These are phyloP conservation scores for Acer negundo DNA, from an alignment of 345 rosid species.

Conservation along the genomic window DNA sequence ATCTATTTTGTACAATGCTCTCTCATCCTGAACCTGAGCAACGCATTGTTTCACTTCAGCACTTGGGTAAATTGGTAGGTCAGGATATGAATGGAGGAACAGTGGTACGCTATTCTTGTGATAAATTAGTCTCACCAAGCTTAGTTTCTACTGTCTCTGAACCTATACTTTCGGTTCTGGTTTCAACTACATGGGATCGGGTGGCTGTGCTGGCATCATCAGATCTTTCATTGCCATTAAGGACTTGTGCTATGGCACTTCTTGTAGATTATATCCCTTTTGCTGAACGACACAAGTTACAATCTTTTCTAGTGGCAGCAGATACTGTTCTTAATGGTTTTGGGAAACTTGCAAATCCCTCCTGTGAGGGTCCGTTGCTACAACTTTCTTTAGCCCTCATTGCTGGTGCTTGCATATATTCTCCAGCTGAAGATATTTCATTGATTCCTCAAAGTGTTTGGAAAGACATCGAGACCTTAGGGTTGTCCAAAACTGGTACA, in stretches of 20 bases:
- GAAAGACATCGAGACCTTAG: slow-evolving; percentile 60
- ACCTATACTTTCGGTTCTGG: slow-evolving; percentile 48
- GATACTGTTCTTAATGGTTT: slow-evolving; percentile 59
- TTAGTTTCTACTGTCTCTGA: slow-evolving; percentile 41
- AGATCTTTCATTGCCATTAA: slow-evolving; percentile 52
- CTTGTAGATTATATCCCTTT: slow-evolving; percentile 64
- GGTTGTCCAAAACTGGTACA: slow-evolving; percentile 55
- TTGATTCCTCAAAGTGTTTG: slow-evolving; percentile 69
- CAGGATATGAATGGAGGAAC: slow-evolving; percentile 47
- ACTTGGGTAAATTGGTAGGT: slow-evolving; percentile 63
- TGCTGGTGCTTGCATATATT: slow-evolving; percentile 73
- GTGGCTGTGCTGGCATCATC: slow-evolving; percentile 67
- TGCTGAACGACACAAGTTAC: slow-evolving; percentile 55
- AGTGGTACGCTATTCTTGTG: slow-evolving; percentile 30
- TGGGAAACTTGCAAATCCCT: slow-evolving; percentile 50
- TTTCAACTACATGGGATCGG: slow-evolving; percentile 72
- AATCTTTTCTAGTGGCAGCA: slow-evolving; percentile 64
- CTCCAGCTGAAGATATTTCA: slow-evolving; percentile 62
- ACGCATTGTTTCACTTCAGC: slow-evolving; percentile 62
- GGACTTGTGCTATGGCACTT: slow-evolving; percentile 65
- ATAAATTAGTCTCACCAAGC: slow-evolving; percentile 39
- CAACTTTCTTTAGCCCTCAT: slow-evolving; percentile 68
- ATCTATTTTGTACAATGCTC: slow-evolving; percentile 57
- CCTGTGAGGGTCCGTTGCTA: slow-evolving; percentile 63
- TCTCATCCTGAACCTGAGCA: slow-evolving; percentile 86